phyloP scores from a whole-genome alignment of 768 basidiomycete species.

The Lactarius hatsudake region DNA sequence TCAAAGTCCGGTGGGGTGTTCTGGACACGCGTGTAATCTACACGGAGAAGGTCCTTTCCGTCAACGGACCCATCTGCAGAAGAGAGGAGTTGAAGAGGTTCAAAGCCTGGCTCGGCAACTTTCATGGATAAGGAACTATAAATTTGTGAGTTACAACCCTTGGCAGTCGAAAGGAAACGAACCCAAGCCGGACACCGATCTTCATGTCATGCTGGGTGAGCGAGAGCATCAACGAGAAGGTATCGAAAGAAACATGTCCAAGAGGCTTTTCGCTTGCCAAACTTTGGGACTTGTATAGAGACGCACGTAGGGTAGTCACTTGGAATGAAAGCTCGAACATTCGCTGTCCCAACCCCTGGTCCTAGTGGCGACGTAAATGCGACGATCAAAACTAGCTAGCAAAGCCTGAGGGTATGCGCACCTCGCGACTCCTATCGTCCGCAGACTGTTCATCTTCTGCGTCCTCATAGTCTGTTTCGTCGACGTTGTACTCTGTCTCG shows the following conservation, averaged over 20 bases:
- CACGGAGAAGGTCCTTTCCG: constrained; percentile 66
- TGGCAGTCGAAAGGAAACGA: constrained; percentile 25
- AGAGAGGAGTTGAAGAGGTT: constrained; percentile 62
- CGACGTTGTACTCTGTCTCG: constrained; percentile 67
- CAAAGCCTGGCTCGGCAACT: constrained; percentile 54
- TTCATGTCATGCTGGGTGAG: constrained; percentile 83
- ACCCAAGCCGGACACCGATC: constrained; percentile 81
- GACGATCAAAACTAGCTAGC: neutral
- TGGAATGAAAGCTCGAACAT: constrained; percentile 84
- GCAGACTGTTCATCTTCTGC: constrained; percentile 60
- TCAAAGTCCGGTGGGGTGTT: constrained; percentile 88
- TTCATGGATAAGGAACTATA: constrained; percentile 72
- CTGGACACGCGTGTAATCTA: constrained; percentile 79
- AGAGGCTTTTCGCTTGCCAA: constrained; percentile 68
- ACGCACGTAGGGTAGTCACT: constrained; percentile 78
- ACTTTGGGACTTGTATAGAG: constrained; percentile 65
- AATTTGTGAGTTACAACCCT: constrained; percentile 14
- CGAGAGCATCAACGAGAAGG: constrained; percentile 72
- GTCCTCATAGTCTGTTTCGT: constrained; percentile 44
- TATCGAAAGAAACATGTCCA: constrained; percentile 74
- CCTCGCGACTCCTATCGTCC: constrained; percentile 48
- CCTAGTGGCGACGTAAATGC: constrained; percentile 27
- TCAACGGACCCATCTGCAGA: constrained; percentile 46
- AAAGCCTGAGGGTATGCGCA: constrained; percentile 37
- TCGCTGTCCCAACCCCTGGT: constrained; percentile 50